These are phyloP conservation scores for Cladosporium sp. DNA, from an alignment of 2,329 filamentous ascomycete species.

Conservation along the genomic window DNA sequence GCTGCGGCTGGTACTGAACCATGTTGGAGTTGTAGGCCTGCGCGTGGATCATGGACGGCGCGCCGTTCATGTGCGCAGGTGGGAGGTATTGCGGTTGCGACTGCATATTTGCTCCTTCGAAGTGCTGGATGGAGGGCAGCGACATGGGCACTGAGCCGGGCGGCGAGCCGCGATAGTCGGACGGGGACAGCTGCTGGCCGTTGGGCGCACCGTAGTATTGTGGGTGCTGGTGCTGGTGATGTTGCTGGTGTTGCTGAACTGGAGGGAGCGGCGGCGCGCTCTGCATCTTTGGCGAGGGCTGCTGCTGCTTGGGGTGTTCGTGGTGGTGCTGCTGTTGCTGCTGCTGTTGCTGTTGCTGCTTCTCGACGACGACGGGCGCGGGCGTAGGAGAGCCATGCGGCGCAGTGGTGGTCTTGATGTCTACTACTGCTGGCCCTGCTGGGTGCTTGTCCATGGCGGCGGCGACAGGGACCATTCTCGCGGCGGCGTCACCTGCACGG, in stretches of 20 bases:
- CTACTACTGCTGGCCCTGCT: neutral
- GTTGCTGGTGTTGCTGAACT: conserved; percentile 10
- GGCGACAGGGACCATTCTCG: conserved; percentile 17
- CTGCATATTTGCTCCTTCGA: conserved; percentile 27
- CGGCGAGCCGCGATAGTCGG: conserved; percentile 18
- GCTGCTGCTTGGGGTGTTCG: neutral
- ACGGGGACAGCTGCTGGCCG: conserved; percentile 13
- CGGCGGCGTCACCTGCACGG: conserved; percentile 18
- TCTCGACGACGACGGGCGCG: conserved; percentile 15
- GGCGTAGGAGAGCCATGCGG: conserved; percentile 13
- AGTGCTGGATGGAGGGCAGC: conserved; percentile 31
- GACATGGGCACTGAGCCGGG: conserved; percentile 19
- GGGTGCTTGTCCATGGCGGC: conserved; percentile 15
- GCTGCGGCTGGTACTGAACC: conserved; percentile 28
- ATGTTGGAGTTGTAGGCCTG: conserved; percentile 29
- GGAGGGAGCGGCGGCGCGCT: conserved; percentile 3
- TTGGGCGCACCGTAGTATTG: conserved; percentile 14
- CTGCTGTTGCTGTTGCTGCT: neutral
- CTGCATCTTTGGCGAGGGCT: conserved; percentile 16
- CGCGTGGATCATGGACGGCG: conserved; percentile 25
- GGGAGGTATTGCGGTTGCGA: conserved; percentile 28
- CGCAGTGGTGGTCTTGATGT: conserved; percentile 8
- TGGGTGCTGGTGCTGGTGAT: conserved; percentile 1
- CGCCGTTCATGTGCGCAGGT: conserved; percentile 24
- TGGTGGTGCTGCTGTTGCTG: neutral